phyloP scores from a whole-genome alignment of 306 rosid genomes.

The barrel medic (Medicago truncatula) region DNA sequence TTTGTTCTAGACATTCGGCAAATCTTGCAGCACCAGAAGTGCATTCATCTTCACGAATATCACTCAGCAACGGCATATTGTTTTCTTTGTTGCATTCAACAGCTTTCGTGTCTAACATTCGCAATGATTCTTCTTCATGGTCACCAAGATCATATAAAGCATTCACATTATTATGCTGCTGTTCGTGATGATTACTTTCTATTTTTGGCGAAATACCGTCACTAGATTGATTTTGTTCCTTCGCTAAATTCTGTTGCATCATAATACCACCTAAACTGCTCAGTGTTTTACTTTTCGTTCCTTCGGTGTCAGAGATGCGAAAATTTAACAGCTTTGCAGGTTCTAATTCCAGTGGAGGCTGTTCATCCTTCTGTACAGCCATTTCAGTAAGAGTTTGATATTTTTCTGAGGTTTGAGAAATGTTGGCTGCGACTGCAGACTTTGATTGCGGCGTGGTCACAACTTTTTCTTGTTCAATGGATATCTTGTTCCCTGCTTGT shows the following conservation, averaged over 20 bases:
- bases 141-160: slow-evolving; percentile 22
- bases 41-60: slow-evolving; percentile 24
- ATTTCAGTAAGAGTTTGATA: not conserved
- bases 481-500: slow-evolving; percentile 23
- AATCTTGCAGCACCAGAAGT: slow-evolving; percentile 35
- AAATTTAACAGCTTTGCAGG: slow-evolving; percentile 28
- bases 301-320: slow-evolving; percentile 38
- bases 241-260: slow-evolving; percentile 32
- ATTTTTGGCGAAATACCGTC: slow-evolving; percentile 16
- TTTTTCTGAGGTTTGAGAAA: not conserved
- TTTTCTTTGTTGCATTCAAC: slow-evolving; percentile 29
- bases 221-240: slow-evolving; percentile 19
- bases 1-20: slow-evolving; percentile 41
- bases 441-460: not conserved
- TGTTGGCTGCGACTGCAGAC: too few species aligned
- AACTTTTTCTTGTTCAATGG: slow-evolving; percentile 37
- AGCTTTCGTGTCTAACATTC: slow-evolving; percentile 22
- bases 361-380: slow-evolving; percentile 9
- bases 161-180: slow-evolving; percentile 20
- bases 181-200: slow-evolving; percentile 34
- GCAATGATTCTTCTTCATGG: slow-evolving; percentile 35
- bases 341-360: slow-evolving; percentile 32
- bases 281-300: slow-evolving; percentile 9
- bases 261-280: slow-evolving; percentile 15
- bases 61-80: slow-evolving; percentile 19